Evolutionary conservation across 345 rosid species (phyloP), one percentile per base, ranked within the genome.

Genomic region (Clarkia xantiana): DNA sequence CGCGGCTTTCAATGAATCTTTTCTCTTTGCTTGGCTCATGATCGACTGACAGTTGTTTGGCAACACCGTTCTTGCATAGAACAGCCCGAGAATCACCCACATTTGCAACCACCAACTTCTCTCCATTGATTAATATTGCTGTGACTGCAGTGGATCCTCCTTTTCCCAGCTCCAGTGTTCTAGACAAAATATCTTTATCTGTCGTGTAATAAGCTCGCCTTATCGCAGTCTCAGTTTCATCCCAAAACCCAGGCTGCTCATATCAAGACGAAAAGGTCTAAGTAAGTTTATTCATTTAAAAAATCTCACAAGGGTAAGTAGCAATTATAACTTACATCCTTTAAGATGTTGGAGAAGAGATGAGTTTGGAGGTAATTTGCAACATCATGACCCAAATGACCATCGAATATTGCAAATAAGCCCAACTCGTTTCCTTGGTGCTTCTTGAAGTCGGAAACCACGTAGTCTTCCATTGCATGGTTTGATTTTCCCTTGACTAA

Each of bases 81-180:
- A 87, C 94, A 44, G 96, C 96, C 18, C 96, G 78, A 16, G 96
- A 87, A 74, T 87, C 96, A 34, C 96, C 96, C 19, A 87, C 90
- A 64, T 87, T 87, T 44, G 81, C 87, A 56, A 87, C 84, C 42
- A 81, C 71, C 23, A 84, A 78, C 68, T 72, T 79, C 67, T 67
- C 64, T 52, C 90, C 84, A 59, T 87, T 68, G 16, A 87, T 77
- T 12, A 87, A 68, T 14, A 87, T 87, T 8, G 88, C 96, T 1
- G 96, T 84, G 18, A 87, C 96, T 18, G 96, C 88, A 0, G 96
- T 87, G 43, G 96, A 87, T 42, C 96, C 96, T 19, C 96, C 96
- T 67, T 71, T 77, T 42, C 96, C 96, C 13, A 87, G 74, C 61
- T 58, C 60, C 50, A 67, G 46, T 10, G 76, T 48, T 51, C 77